Base-by-base conservation (phyloP, 768 basidiomycete species). In the Pseudohyphozyma bogoriensis region DNA sequence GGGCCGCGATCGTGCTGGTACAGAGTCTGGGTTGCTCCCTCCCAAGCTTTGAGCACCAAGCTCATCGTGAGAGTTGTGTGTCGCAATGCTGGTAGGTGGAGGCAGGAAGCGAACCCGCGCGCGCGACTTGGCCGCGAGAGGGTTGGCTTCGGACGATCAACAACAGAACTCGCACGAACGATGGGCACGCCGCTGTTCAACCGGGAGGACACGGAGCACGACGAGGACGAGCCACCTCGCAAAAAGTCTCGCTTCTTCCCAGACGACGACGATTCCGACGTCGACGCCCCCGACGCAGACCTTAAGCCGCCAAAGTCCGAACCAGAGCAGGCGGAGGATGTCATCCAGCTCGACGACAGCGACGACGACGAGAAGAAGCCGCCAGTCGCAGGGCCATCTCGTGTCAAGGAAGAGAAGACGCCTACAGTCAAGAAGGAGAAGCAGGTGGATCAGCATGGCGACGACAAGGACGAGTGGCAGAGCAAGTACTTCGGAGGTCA, bases 401-500 rank as follows among this genome's bases (percentile, higher is more conserved):
- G 6, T 24, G 26, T 16, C 50, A 20, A 51, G 31, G 7, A 22
- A 22, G 24, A 51, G 36, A n/a, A 3, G 37, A 32, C 20, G 40
- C 5, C 37, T 18, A 37, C n/a, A n/a, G n/a, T n/a, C n/a, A n/a
- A 29, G 15, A 55, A 35, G 22, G 26, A 44, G 33, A n/a, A 5
- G 26, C 2, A 18, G 33, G 29, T 2, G 33, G 18, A 18, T 37
- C 37, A 10, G 37, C 28, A 4, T 18, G 22, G 24, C 36, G 7
- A 16, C 22, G 44, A 18, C 45, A 50, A 44, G 32, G 36, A 26
- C 36, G 31, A 46, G 26, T 1, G 20, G 18, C 24, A 26, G 2
- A 59, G 60, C 58, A 0, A 53, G 18, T 62, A 54, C 61, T 60
- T 62, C 35, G 61, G 65, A 11, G 62, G 56, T 44, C 9, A 35